Base-by-base conservation (phyloP, 495 filamentous ascomycete species). In the Penicillium simplicissimum region DNA sequence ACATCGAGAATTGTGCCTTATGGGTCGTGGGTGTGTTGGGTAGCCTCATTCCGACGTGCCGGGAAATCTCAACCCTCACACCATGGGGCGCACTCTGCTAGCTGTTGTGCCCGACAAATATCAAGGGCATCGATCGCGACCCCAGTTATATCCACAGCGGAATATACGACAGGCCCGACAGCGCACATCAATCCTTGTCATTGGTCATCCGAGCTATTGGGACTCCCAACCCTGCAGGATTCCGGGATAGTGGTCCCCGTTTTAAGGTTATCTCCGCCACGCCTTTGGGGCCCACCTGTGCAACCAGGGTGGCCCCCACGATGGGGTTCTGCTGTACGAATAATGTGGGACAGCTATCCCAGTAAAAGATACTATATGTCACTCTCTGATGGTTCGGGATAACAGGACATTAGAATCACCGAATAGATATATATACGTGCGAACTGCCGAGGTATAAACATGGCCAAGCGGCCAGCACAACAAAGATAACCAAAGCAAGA, bases 371-470 rank as follows among this genome's bases (percentile, higher is more conserved):
- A 31, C 28, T 2, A 31, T 31, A 4, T 31, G 2, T 31, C 4
- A 0, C 28, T 3, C 28, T 31, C 28, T 31, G 8, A 4, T 19
- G 5, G 11, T 7, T 49, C 23, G 25, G 11, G 9, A 53, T 8
- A 34, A 47, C 23, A 54, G 10, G 21, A 33, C 3, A 31, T 23
- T 55, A 3, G 7, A 31, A 28, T 58, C 42, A 57, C 52, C 54
- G 45, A 62, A 52, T 45, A 63, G 61, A 52, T 45, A 55, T 67
- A 67, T 69, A 59, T 69, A 69, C 67, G 64, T 53, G 65, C 62
- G 55, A 33, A 31, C 60, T 55, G 55, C 65, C 58, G 51, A 64
- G 69, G 67, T 71, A 67, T 69, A 60, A 64, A 67, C 65, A 64
- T 47, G 59, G 52, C 66, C 53, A 58, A 62, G 11, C 15, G 58